These are phyloP conservation scores for Blastocystis sp. DNA, from an alignment of 352 stramenopile genomes.

Conservation along the genomic window DNA sequence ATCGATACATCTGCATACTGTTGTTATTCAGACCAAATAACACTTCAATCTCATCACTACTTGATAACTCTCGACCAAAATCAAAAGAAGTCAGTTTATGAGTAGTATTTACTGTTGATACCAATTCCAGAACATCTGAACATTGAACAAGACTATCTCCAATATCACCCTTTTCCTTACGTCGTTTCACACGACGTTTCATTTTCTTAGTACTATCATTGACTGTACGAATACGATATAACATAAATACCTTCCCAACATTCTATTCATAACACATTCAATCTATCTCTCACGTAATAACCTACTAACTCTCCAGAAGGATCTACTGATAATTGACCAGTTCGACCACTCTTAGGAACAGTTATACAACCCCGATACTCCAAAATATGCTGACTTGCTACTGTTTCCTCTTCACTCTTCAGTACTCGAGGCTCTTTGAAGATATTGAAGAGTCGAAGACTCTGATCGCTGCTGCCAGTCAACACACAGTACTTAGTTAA, in stretches of 20 bases:
- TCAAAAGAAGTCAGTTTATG: constrained; percentile 65
- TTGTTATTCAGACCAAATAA: constrained; percentile 82
- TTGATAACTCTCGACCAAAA: constrained; percentile 56
- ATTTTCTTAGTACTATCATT: constrained; percentile 83
- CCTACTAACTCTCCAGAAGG: constrained; percentile 70
- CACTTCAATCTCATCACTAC: constrained; percentile 71
- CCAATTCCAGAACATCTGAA: constrained; percentile 46
- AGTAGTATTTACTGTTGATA: constrained; percentile 40
- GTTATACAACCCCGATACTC: constrained; percentile 73
- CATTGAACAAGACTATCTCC: not conserved
- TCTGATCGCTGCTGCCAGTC: constrained; percentile 58
- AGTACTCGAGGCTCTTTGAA: constrained; percentile 52
- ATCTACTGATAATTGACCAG: constrained; percentile 71
- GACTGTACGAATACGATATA: constrained; percentile 76
- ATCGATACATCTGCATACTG: constrained; percentile 77
- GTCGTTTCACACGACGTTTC: constrained; percentile 77
- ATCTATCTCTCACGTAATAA: constrained; percentile 4
- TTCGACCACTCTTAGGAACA: constrained; percentile 74
- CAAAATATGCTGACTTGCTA: constrained; percentile 67
- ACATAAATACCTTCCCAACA: constrained; percentile 79
- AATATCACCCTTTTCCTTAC: constrained; percentile 73
- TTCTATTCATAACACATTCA: constrained; percentile 69
- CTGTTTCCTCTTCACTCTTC: constrained; percentile 30
- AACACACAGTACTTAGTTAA: constrained; percentile 42
- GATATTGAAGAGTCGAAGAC: constrained; percentile 48